Percentiles rank a stretch among this genome's conserved stretches.
Conservation (phyloP, 192 early-diverging fungal genomes). For the Coemansia sp. region DNA sequence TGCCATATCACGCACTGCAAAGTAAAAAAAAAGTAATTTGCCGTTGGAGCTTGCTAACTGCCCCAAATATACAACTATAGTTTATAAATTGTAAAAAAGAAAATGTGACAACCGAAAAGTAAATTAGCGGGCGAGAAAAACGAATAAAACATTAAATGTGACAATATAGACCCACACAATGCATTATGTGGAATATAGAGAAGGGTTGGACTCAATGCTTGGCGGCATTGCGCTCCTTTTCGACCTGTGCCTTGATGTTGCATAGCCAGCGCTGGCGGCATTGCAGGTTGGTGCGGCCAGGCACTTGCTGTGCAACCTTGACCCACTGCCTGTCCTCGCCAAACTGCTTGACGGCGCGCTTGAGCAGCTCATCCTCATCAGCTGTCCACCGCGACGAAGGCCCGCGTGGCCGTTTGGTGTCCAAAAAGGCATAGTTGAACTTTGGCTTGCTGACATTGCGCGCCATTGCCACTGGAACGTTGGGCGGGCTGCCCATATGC, state of each 20-base stretch:
- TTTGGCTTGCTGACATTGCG: constrained; percentile 48
- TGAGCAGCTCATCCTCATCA: constrained; percentile 41
- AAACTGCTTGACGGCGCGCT: constrained; percentile 40
- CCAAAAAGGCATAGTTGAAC: constrained; percentile 50
- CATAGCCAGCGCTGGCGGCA: constrained; percentile 55
- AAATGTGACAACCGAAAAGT: not conserved
- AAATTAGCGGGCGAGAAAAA: not conserved
- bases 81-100: not conserved
- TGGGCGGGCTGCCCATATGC: not conserved
- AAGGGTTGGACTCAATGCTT: constrained; percentile 8
- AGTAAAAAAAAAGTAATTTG: not conserved
- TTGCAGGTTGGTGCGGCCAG: constrained; percentile 48
- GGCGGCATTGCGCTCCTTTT: constrained; percentile 34
- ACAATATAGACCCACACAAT: not conserved
- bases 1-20: not conserved
- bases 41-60: not conserved
- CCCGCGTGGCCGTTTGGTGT: constrained; percentile 49
- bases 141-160: constrained; percentile 1
- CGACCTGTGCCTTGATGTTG: constrained; percentile 51
- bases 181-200: not conserved
- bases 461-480: constrained; percentile 5
- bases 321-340: constrained; percentile 54
- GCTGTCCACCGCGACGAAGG: constrained; percentile 45
- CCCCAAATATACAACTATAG: not conserved
- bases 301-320: constrained; percentile 49